Evolutionary conservation across 768 basidiomycete genomes (phyloP), one percentile per base, ranked within the genome.

Genomic region (Chalciporus pseudorubinellus): DNA sequence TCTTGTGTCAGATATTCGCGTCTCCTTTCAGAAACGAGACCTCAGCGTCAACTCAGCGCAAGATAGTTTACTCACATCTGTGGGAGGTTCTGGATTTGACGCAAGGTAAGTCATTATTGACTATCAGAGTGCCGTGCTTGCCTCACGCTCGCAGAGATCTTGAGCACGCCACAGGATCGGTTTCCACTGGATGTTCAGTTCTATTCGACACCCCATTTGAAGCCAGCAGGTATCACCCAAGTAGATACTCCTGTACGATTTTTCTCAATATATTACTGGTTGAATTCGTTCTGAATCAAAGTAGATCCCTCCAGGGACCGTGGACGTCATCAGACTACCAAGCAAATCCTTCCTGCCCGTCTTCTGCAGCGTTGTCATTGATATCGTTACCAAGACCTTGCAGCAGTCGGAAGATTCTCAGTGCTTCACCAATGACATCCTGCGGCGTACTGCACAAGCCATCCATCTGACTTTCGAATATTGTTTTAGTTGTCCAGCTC

Each of bases 381-480:
- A 80, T 33, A 62, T 81, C 13, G 57, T 80, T 20, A 65, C 72
- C 26, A 72, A 69, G 44, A 63, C 75, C 2, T 51, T 84, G 41
- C 68, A 65, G 38, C 74, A 76, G 3, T 60, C 76, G 1, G 63
- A 78, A 12, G 70, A 72, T 39, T 75, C 72, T 12, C 74, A 76
- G 29, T 78, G 77, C 69, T 79, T 82, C 44, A 69, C 83, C 9
- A 60, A 65, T 14, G 81, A 85, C 57, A 57, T 82, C 39, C 57
- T 72, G 41, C 77, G 75, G 29, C 70, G 67, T 28, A 64, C 74
- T 11, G 66, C 73, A 13, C 74, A 75, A 31, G 62, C 75, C 14
- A 59, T 74, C 24, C 63, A 72, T 28, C 64, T 67, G 28, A 66
- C 74, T 20, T 76, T 81, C 53, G 67, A 79, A 44, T 74, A 66